These are phyloP conservation scores for Podospora pseudoanserina DNA, from an alignment of 495 filamentous ascomycete genomes.

Conservation along the genomic window DNA sequence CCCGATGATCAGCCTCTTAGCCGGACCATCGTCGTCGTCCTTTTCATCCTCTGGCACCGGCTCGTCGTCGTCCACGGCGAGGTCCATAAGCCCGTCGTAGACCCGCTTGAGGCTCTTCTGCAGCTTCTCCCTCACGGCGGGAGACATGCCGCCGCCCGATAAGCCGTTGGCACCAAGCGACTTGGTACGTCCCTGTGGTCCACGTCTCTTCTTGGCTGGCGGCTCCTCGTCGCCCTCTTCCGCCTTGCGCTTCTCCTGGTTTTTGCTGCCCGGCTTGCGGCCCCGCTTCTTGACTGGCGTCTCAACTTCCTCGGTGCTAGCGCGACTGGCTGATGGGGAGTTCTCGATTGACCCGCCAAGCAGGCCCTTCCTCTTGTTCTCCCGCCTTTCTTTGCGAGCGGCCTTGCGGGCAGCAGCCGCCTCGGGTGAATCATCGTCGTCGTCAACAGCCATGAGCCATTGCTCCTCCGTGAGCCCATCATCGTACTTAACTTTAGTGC, in stretches of 20 bases:
- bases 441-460: constrained; percentile 89
- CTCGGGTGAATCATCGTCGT: constrained; percentile 91
- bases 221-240: constrained; percentile 76
- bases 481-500: constrained; percentile 90
- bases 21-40: constrained; percentile 37
- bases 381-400: constrained; percentile 77
- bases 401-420: constrained; percentile 86
- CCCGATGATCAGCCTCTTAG: constrained; percentile 76
- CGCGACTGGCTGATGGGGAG: constrained; percentile 71
- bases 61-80: constrained; percentile 65
- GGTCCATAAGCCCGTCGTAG: constrained; percentile 72
- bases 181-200: constrained; percentile 65
- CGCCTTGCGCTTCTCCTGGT: constrained; percentile 76
- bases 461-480: constrained; percentile 98
- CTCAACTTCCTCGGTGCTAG: constrained; percentile 68
- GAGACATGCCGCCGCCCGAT: constrained; percentile 32
- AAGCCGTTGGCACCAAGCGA: constrained; percentile 26
- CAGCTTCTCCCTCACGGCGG: constrained; percentile 57
- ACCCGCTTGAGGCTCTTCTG: constrained; percentile 71
- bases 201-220: constrained; percentile 71
- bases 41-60: constrained; percentile 30
- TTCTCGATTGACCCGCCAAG: constrained; percentile 53
- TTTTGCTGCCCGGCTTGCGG: constrained; percentile 67
- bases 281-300: constrained; percentile 66
- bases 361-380: constrained; percentile 53